Conservation (phyloP, 495 filamentous ascomycete genomes). For the Peziza echinospora region DNA sequence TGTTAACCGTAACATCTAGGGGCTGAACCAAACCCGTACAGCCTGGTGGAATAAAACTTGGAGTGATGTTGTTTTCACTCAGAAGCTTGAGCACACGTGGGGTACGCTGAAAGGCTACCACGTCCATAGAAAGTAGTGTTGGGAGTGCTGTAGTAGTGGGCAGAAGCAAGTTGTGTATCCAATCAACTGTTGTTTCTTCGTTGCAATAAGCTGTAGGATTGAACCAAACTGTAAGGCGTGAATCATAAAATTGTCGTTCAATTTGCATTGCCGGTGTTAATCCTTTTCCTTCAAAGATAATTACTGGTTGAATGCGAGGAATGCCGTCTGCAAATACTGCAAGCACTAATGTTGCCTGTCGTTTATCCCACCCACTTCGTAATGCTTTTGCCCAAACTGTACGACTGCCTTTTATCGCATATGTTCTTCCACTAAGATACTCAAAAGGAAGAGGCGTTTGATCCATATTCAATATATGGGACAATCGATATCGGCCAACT, state of each 20-base stretch:
- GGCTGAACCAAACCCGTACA: not conserved
- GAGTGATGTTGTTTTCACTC: not conserved
- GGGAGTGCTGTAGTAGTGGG: conserved; percentile 13
- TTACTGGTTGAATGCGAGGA: not conserved
- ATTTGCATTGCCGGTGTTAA: not conserved
- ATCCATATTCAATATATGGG: not conserved
- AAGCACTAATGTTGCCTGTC: not conserved
- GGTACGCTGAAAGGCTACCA: not conserved
- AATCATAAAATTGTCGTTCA: not conserved
- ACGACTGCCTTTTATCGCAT: not conserved
- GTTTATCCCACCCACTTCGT: not conserved
- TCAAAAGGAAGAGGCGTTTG: not conserved
- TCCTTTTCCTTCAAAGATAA: not conserved
- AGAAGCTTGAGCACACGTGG: not conserved
- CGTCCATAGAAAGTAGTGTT: not conserved
- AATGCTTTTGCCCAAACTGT: not conserved
- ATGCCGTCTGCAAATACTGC: not conserved
- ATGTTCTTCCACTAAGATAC: not conserved
- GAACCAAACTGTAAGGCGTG: not conserved
- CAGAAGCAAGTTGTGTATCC: not conserved
- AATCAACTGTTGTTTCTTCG: not conserved
- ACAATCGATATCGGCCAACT: not conserved
- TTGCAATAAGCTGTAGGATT: not conserved
- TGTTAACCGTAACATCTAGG: not conserved
- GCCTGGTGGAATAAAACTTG: not conserved